phyloP scores from a whole-genome alignment of 2,329 filamentous ascomycete genomes.

The Ascosphaera aggregata region DNA sequence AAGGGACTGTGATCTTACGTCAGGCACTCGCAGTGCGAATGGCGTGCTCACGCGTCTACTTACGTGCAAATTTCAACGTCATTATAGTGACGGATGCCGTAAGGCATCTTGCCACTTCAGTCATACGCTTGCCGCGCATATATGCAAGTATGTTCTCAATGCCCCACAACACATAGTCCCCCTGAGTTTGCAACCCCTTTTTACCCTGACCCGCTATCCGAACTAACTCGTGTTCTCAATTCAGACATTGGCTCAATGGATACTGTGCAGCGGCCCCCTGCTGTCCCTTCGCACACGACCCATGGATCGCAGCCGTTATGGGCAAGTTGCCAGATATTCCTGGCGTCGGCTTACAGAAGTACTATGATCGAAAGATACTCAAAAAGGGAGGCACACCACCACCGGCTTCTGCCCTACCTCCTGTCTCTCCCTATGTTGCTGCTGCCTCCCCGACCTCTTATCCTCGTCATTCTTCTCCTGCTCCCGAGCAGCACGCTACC shows the following conservation, averaged over 20 bases:
- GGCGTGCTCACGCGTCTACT: neutral
- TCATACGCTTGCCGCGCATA: neutral
- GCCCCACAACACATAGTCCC: no score
- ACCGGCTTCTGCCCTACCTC: neutral
- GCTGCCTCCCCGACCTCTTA: neutral
- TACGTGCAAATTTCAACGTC: neutral
- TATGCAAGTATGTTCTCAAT: neutral
- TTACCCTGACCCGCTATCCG: neutral
- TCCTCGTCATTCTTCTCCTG: neutral
- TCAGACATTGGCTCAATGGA: neutral
- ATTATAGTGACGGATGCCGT: neutral
- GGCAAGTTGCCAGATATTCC: neutral
- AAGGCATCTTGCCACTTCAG: neutral
- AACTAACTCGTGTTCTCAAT: neutral
- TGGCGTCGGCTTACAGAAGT: no score
- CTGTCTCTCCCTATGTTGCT: neutral
- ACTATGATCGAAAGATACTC: no score
- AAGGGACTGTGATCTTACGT: neutral
- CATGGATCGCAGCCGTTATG: neutral
- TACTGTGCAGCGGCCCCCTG: neutral
- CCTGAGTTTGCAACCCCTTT: no score
- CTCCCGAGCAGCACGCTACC: neutral
- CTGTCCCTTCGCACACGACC: neutral
- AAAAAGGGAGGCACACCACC: neutral
- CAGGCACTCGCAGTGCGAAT: neutral